A percentile compares a stretch with the other conserved stretches of the same genome.
phyloP scores from a whole-genome alignment of 805 yeast species.

The Torulaspora maleeae region DNA sequence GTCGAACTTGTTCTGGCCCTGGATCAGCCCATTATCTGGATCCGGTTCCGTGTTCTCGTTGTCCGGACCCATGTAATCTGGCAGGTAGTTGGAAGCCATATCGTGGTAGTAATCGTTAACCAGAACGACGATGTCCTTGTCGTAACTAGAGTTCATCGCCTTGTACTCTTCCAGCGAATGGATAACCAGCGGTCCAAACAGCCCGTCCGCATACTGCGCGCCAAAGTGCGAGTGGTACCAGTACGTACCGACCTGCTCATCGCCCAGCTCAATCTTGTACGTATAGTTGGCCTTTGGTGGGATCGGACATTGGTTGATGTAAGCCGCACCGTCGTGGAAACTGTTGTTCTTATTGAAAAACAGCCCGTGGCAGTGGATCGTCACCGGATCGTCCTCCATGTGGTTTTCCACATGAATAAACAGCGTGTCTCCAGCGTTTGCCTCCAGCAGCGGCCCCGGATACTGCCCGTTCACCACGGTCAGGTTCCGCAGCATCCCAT shows the following conservation, averaged over 20 bases:
- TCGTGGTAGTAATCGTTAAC: conserved; percentile 50
- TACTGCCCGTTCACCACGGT: conserved; percentile 38
- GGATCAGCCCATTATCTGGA: conserved; percentile 45
- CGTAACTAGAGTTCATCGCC: conserved; percentile 39
- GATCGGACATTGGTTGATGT: conserved; percentile 48
- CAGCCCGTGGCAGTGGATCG: conserved; percentile 53
- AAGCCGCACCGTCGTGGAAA: conserved; percentile 49
- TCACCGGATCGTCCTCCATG: conserved; percentile 37
- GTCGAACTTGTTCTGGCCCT: conserved; percentile 36
- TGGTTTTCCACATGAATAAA: conserved; percentile 40
- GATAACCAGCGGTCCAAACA: conserved; percentile 50
- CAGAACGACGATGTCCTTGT: conserved; percentile 44
- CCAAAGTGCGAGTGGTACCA: conserved; percentile 56
- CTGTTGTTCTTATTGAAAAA: conserved; percentile 42
- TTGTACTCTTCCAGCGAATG: conserved; percentile 37
- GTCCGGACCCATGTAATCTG: conserved; percentile 38
- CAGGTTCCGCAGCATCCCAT: conserved; percentile 33
- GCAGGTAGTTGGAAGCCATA: conserved; percentile 23
- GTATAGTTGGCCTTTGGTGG: conserved; percentile 39
- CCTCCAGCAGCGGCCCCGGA: conserved; percentile 51
- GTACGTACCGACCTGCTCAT: conserved; percentile 44
- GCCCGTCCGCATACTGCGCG: conserved; percentile 46
- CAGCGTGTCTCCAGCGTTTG: conserved; percentile 43
- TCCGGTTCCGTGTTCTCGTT: conserved; percentile 49
- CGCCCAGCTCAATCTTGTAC: conserved; percentile 40